phyloP scores from a whole-genome alignment of 768 basidiomycete species.

The Albatrellus ellisii region DNA sequence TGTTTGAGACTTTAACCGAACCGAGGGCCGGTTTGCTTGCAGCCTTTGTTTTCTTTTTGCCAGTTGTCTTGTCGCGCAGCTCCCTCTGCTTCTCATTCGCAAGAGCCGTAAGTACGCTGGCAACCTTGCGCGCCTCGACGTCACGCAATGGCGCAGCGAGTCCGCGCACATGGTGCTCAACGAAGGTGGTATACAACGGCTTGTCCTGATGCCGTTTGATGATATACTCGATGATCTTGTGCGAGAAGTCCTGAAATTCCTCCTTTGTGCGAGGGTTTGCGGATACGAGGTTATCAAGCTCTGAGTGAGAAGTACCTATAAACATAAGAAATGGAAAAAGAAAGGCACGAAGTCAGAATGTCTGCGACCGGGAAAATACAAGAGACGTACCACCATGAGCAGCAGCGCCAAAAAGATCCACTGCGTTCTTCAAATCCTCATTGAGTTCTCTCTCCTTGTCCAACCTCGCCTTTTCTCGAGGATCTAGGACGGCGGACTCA shows the following conservation, averaged over 20 bases:
- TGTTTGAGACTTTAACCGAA: conserved; percentile 49
- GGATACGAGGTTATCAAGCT: conserved; percentile 60
- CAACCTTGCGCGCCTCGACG: conserved; percentile 84
- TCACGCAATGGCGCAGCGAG: conserved; percentile 72
- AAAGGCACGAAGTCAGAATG: background rate
- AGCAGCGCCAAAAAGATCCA: conserved; percentile 65
- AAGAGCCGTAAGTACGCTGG: conserved; percentile 69
- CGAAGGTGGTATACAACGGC: conserved; percentile 72
- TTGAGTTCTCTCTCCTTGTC: conserved; percentile 78
- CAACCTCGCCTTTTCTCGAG: conserved; percentile 57
- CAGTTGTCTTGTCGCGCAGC: conserved; percentile 69
- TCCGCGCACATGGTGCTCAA: conserved; percentile 73
- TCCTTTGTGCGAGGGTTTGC: conserved; percentile 80
- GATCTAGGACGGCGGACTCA: conserved; percentile 54
- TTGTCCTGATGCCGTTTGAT: conserved; percentile 71
- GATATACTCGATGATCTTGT: conserved; percentile 58
- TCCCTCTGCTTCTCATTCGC: conserved; percentile 95
- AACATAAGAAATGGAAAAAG: too few species aligned
- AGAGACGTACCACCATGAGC: conserved; percentile 42
- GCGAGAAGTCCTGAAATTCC: conserved; percentile 68
- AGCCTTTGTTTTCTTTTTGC: conserved; percentile 80
- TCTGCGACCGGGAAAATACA: background rate
- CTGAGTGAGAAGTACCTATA: conserved; percentile 52
- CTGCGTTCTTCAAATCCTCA: conserved; percentile 77
- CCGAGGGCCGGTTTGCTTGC: conserved; percentile 66